Evolutionary conservation across 371 early-diverging fungal species (phyloP).

Genomic region (Circinella minor): DNA sequence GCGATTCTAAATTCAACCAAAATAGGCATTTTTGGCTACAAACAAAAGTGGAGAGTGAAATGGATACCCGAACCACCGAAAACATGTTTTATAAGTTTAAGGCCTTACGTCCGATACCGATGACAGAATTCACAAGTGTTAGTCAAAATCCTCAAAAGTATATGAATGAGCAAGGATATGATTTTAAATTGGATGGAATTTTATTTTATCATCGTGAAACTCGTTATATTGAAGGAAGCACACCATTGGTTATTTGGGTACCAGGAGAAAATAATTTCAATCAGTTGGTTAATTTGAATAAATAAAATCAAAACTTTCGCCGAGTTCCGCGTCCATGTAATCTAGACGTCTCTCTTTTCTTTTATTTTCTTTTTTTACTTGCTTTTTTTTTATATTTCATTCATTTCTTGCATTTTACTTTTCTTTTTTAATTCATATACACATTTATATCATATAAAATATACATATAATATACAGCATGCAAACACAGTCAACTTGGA

Average conservation of each 20-base stretch:
- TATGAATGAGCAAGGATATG: slow-evolving; percentile 31
- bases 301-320: not conserved
- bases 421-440: not conserved
- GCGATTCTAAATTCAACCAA: not conserved
- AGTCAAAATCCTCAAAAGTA: slow-evolving; percentile 27
- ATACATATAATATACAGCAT: not conserved
- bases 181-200: slow-evolving; percentile 54
- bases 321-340: not conserved
- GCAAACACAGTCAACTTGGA: slow-evolving; percentile 14
- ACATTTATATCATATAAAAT: not conserved
- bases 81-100: slow-evolving; percentile 44
- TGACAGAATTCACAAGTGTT: slow-evolving; percentile 25
- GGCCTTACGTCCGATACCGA: slow-evolving; percentile 32
- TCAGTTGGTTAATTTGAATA: slow-evolving; percentile 2
- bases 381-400: slow-evolving; percentile 9
- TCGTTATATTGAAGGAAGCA: slow-evolving; percentile 57
- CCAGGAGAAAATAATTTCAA: slow-evolving; percentile 44
- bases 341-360: not conserved
- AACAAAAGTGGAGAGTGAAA: slow-evolving; percentile 53
- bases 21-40: slow-evolving; percentile 63
- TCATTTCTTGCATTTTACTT: not conserved
- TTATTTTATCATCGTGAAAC: slow-evolving; percentile 63
- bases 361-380: slow-evolving; percentile 2
- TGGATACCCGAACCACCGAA: slow-evolving; percentile 40
- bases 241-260: slow-evolving; percentile 67